Evolutionary conservation across 495 filamentous ascomycete genomes (phyloP), one percentile per base, ranked within the genome.

Genomic region (Astrothelium subdiscretum): DNA sequence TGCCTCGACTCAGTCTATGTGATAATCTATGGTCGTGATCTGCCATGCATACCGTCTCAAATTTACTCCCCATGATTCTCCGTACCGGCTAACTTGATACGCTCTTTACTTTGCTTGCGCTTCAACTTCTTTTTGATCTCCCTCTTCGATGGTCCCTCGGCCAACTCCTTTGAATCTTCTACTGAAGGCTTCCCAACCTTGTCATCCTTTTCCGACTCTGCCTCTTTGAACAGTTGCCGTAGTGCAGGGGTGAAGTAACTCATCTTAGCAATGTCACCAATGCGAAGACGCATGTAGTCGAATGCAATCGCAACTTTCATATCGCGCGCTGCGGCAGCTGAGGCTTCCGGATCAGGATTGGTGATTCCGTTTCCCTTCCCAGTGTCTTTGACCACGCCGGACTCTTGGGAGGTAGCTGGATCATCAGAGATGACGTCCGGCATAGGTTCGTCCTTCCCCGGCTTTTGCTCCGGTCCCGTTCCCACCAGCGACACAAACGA

Each of bases 221-320:
- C 66, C 18, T 75, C 70, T 48, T 83, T 77, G 62, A 88, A 83
- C 13, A 96, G 74, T 71, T 83, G 83, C 70, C 83, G 80, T 64
- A 96, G 59, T 3, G 89, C 87, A 0, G 87, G 87, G 42, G 85
- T 74, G 67, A 89, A 95, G 20, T 79, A 79, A 69, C 88, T 83
- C n/a, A 94, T 80, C 65, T 87, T 76, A 61, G 81, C 81, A 62
- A 97, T 88, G 67, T 97, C 90, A 6, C 87, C 81, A 12, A 97
- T 79, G 73, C 84, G 86, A 42, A 95, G 80, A 12, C 85, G 77
- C 89, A 97, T 96, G 65, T 88, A 85, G 70, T 98, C 94, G 75
- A 95, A 96, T 0, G 88, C 90, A n/a, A 90, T 79, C 31, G 87
- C 79, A 48, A 91, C 77, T 4, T 87, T 86, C 71, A 82, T 78